A percentile compares a stretch with the other conserved stretches of the same genome.
Conservation (phyloP, 228 moss, liverwort and hornwort species). For the Sphagnum magellanicum region DNA sequence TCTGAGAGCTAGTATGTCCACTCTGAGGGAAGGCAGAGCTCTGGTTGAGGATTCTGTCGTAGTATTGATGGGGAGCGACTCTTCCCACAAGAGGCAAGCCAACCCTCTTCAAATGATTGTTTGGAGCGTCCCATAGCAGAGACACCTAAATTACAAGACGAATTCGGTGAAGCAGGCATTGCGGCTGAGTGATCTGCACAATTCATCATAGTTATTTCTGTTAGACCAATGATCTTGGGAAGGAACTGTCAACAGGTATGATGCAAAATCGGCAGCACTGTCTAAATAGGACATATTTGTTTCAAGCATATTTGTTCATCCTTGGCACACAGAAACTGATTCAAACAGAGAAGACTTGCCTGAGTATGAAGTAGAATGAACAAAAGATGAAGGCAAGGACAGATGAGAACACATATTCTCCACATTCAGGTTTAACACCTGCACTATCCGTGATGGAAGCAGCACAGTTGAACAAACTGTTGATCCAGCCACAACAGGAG, state of each 20-base stretch:
- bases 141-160: not conserved
- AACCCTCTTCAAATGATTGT: conserved; percentile 11
- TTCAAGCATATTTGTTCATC: not conserved
- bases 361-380: not conserved
- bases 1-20: conserved; percentile 39
- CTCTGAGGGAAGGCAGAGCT: conserved; percentile 54
- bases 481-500: not conserved
- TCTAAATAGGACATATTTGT: not conserved
- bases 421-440: conserved; percentile 14
- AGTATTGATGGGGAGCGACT: conserved; percentile 16
- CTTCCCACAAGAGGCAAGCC: conserved; percentile 31
- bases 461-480: conserved; percentile 11
- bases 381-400: not conserved
- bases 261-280: not conserved
- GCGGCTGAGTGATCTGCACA: not conserved
- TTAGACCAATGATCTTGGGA: not conserved
- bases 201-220: not conserved
- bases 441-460: conserved; percentile 10
- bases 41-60: conserved; percentile 23
- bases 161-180: not conserved
- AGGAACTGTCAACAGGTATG: not conserved
- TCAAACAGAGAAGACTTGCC: not conserved
- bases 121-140: not conserved
- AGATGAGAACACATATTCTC: conserved; percentile 11
- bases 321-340: not conserved